Conservation (phyloP, 148 eudicot genomes). For the Cornus controversa region DNA sequence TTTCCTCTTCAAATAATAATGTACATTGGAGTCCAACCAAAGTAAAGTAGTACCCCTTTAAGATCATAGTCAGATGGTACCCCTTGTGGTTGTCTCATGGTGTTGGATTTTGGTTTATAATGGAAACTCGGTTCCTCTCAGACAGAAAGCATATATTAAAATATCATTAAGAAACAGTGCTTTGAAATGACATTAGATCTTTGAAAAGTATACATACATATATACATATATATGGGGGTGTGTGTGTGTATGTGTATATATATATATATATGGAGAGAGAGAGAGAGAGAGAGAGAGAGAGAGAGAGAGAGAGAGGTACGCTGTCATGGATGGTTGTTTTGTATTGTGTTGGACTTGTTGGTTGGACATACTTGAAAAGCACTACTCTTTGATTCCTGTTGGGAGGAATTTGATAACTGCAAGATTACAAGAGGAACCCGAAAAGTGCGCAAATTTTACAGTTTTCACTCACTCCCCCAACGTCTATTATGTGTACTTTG, state of each 20-base stretch:
- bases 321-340: slow-evolving; percentile 25
- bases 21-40: not conserved
- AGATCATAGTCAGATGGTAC: slow-evolving; percentile 18
- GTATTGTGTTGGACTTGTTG: slow-evolving; percentile 33
- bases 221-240: not conserved
- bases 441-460: slow-evolving; percentile 8
- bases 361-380: slow-evolving; percentile 30
- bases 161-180: slow-evolving; percentile 2
- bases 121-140: slow-evolving; percentile 18
- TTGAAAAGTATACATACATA: slow-evolving; percentile 1
- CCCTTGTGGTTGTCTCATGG: slow-evolving; percentile 25
- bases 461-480: slow-evolving; percentile 28
- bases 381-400: slow-evolving; percentile 9
- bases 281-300: slow-evolving; percentile 18
- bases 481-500: slow-evolving; percentile 22
- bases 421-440: slow-evolving; percentile 28
- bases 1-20: not conserved
- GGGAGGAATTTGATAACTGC: slow-evolving; percentile 17
- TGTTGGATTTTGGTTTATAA: slow-evolving; percentile 26
- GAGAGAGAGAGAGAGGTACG: slow-evolving; percentile 12
- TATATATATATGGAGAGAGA: not conserved
- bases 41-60: not conserved
- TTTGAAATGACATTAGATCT: slow-evolving; percentile 21
- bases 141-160: slow-evolving; percentile 25
- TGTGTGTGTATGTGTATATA: not conserved